A percentile compares a stretch with the other conserved stretches of the same genome.
Conservation (phyloP, 163 green algal genomes). For the Prototheca wickerhamii region DNA sequence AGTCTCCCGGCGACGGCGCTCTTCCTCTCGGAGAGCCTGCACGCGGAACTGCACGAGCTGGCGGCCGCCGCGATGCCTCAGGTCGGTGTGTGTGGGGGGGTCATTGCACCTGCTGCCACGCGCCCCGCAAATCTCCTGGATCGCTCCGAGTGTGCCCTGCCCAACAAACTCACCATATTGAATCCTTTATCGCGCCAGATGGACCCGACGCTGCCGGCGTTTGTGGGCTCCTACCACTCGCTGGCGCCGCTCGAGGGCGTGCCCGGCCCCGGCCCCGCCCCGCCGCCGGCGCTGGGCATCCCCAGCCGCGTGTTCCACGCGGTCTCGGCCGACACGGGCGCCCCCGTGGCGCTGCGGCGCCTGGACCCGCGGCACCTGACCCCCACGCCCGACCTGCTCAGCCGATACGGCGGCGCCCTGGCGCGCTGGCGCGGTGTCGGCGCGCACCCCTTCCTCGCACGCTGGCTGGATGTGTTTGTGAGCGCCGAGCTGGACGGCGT, state of each 20-base stretch:
- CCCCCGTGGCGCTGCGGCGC: conserved; percentile 42
- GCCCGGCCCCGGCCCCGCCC: conserved; percentile 18
- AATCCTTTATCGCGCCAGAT: background rate
- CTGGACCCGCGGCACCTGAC: conserved; percentile 60
- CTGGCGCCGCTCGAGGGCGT: conserved; percentile 73
- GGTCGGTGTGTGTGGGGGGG: no score
- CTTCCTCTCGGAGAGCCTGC: no score
- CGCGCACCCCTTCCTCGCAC: conserved; percentile 58
- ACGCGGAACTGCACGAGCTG: no score
- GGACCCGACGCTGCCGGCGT: conserved; percentile 15
- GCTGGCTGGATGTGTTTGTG: conserved; percentile 55
- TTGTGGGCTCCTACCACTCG: conserved; percentile 55
- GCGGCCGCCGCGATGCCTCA: no score
- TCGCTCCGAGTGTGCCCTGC: background rate
- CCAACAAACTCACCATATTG: no score
- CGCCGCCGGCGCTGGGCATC: conserved; percentile 54
- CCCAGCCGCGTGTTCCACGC: conserved; percentile 17
- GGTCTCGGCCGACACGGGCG: background rate
- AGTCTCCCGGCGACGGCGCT: no score
- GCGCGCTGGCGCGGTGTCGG: conserved; percentile 53
- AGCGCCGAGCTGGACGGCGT: conserved; percentile 51
- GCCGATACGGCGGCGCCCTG: conserved; percentile 34
- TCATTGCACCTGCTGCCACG: no score
- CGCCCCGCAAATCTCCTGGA: no score
- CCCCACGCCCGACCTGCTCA: conserved; percentile 58